Conservation (phyloP, 495 filamentous ascomycete species). For the Penicillium samsonianum region DNA sequence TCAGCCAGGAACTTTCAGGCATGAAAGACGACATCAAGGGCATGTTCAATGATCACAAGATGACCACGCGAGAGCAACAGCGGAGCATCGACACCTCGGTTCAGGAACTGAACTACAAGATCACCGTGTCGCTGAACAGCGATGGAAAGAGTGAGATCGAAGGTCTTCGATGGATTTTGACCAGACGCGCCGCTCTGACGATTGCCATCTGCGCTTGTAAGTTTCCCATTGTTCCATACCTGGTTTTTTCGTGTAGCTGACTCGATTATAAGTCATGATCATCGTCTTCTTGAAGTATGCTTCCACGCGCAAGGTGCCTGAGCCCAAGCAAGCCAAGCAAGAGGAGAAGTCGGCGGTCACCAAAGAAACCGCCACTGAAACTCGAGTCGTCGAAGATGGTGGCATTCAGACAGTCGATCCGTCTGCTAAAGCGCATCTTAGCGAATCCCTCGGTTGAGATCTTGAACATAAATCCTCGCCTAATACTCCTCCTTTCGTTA, state of each 20-base stretch:
- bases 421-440: slow-evolving; percentile 31
- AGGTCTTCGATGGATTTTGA: slow-evolving; percentile 85
- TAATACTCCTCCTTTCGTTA: not conserved
- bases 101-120: slow-evolving; percentile 91
- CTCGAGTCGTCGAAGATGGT: slow-evolving; percentile 23
- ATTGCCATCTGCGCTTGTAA: slow-evolving; percentile 55
- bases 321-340: slow-evolving; percentile 38
- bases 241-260: slow-evolving; percentile 23
- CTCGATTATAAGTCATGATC: slow-evolving; percentile 42
- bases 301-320: slow-evolving; percentile 38
- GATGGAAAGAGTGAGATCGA: slow-evolving; percentile 91
- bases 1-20: slow-evolving; percentile 74
- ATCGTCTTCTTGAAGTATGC: slow-evolving; percentile 49
- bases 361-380: slow-evolving; percentile 34
- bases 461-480: no score
- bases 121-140: slow-evolving; percentile 80
- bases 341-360: slow-evolving; percentile 31
- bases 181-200: slow-evolving; percentile 78
- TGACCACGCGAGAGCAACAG: slow-evolving; percentile 85
- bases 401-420: slow-evolving; percentile 9
- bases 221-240: slow-evolving; percentile 9
- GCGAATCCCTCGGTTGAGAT: slow-evolving; percentile 43
- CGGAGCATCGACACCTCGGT: slow-evolving; percentile 79
- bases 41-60: slow-evolving; percentile 95
- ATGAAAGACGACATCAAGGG: slow-evolving; percentile 90